These are phyloP conservation scores for Dichotomocladium elegans DNA, from an alignment of 371 early-diverging fungal genomes.

Conservation along the genomic window DNA sequence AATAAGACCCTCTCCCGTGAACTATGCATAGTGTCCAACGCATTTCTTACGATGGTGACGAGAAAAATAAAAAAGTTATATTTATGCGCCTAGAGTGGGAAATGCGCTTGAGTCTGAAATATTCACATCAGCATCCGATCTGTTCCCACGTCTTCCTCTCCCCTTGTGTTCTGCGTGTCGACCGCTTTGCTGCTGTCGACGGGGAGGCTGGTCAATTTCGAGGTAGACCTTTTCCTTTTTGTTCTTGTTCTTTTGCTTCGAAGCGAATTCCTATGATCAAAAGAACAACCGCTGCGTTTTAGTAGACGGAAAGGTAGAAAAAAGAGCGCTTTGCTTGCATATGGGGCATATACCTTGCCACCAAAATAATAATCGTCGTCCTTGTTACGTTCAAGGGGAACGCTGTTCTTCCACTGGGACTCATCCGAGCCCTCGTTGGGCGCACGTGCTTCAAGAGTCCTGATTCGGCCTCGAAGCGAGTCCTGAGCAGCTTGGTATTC, in stretches of 20 bases:
- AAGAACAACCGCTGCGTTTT: no score
- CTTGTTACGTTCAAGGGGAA: conserved; percentile 58
- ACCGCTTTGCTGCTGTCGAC: conserved; percentile 12
- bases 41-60: conserved; percentile 17
- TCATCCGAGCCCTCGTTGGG: conserved; percentile 79
- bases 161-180: conserved; percentile 22
- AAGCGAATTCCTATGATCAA: conserved; percentile 3
- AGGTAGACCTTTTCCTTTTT: conserved; percentile 33
- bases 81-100: conserved; percentile 68
- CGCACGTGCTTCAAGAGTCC: conserved; percentile 50
- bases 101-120: conserved; percentile 69
- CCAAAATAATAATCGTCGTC: conserved; percentile 56
- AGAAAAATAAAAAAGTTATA: neutral
- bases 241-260: conserved; percentile 19
- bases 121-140: conserved; percentile 49
- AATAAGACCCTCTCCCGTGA: neutral
- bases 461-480: conserved; percentile 14
- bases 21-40: conserved; percentile 11
- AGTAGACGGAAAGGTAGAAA: no score
- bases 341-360: conserved; percentile 46
- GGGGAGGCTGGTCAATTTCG: conserved; percentile 17
- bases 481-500: conserved; percentile 64
- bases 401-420: conserved; percentile 70
- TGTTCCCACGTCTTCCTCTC: conserved; percentile 33
- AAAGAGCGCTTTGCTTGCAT: no score